A percentile compares a stretch with the other conserved stretches of the same genome.
Conservation (phyloP, 306 rosid genomes). For the Trichosanthes cucumerina region DNA sequence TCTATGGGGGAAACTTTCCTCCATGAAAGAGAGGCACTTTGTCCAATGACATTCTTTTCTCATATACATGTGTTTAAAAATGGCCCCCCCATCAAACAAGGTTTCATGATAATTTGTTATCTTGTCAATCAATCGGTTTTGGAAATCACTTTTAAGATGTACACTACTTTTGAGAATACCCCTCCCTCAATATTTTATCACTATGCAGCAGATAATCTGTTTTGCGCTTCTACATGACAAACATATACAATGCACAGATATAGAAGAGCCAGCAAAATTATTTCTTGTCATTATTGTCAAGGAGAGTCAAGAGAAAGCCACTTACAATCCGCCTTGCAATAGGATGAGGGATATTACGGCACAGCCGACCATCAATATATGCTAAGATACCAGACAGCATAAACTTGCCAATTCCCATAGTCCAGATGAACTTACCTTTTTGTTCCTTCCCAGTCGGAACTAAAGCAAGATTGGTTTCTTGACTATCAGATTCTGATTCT, state of each 20-base stretch:
- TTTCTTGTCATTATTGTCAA: slow-evolving; percentile 39
- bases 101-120: too few relatives aligned
- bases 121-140: too few relatives aligned
- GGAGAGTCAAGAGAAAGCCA: slow-evolving; percentile 69
- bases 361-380: slow-evolving; percentile 76
- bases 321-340: slow-evolving; percentile 78
- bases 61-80: too few relatives aligned
- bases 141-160: too few relatives aligned
- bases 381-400: slow-evolving; percentile 72
- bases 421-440: slow-evolving; percentile 34
- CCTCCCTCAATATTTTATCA: neutral
- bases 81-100: too few relatives aligned
- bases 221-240: neutral
- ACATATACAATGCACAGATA: neutral
- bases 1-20: too few relatives aligned
- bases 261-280: slow-evolving; percentile 6
- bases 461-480: slow-evolving; percentile 16
- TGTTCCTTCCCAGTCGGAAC: slow-evolving; percentile 11
- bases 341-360: slow-evolving; percentile 84
- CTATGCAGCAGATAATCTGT: neutral
- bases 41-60: too few relatives aligned
- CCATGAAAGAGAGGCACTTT: too few relatives aligned
- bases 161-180: too few relatives aligned
- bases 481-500: slow-evolving; percentile 20
- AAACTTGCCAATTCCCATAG: slow-evolving; percentile 67